These are phyloP conservation scores for Apiospora saccharicola DNA, from an alignment of 2,329 filamentous ascomycete species.

Conservation along the genomic window DNA sequence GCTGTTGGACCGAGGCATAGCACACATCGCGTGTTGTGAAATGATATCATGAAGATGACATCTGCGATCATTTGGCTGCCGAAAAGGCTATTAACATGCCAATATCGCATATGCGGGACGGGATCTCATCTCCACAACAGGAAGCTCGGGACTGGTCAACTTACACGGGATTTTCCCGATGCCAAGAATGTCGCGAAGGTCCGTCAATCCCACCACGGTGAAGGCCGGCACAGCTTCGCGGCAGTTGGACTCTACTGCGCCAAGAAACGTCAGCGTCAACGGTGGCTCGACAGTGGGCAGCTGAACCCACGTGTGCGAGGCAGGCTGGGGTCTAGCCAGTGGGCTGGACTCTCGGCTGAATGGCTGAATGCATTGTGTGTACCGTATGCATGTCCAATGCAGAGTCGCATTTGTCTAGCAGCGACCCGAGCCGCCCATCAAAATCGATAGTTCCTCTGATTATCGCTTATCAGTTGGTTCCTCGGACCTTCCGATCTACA, in stretches of 20 bases:
- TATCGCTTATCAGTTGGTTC: not conserved
- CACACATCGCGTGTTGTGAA: too few relatives aligned
- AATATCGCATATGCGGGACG: not conserved
- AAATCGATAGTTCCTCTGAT: not conserved
- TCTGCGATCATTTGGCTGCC: too few relatives aligned
- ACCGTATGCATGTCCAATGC: not conserved
- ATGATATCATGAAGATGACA: too few relatives aligned
- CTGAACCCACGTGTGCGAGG: not conserved
- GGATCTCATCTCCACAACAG: not conserved
- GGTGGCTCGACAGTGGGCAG: not conserved
- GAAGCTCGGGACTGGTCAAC: not conserved
- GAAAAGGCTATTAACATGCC: not conserved
- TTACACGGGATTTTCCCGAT: not conserved
- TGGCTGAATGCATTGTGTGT: not conserved
- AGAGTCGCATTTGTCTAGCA: not conserved
- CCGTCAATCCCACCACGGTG: not conserved
- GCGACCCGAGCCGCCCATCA: not conserved
- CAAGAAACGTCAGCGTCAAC: not conserved
- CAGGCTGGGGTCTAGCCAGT: too few relatives aligned
- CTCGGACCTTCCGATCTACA: not conserved
- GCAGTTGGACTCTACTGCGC: not conserved
- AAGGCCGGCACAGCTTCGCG: not conserved
- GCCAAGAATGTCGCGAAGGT: not conserved
- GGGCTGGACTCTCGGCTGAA: not conserved
- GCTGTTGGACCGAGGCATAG: too few relatives aligned